Evolutionary conservation across 352 stramenopile species (phyloP).

Genomic region (Elongisporangium senticosum): DNA sequence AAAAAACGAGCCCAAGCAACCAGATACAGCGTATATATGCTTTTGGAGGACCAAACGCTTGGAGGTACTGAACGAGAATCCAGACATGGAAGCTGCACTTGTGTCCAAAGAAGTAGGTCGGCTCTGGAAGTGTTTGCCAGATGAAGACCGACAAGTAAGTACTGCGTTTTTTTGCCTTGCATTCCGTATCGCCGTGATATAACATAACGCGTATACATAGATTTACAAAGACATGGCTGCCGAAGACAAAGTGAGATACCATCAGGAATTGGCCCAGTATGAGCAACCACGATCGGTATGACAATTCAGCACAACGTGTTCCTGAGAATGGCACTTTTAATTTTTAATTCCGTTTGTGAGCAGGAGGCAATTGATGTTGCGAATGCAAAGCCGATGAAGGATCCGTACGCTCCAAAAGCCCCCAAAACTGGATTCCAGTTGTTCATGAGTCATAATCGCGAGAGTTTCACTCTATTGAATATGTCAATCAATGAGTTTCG

Average conservation of each 20-base stretch:
- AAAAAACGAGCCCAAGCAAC: constrained; percentile 35
- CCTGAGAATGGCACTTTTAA: not conserved
- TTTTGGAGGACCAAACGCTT: constrained; percentile 47
- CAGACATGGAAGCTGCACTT: constrained; percentile 25
- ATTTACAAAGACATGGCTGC: constrained; percentile 44
- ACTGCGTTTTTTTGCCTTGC: not conserved
- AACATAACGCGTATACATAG: constrained; percentile 2
- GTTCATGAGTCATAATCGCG: constrained; percentile 51
- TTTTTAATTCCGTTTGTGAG: not conserved
- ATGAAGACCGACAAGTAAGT: constrained; percentile 26
- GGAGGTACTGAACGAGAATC: constrained; percentile 34
- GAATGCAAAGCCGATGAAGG: constrained; percentile 17
- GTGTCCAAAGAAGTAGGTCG: constrained; percentile 48
- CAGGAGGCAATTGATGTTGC: not conserved
- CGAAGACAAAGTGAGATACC: constrained; percentile 43
- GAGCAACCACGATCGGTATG: constrained; percentile 15
- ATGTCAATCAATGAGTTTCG: constrained; percentile 55
- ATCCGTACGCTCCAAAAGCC: constrained; percentile 32
- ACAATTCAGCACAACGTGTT: not conserved
- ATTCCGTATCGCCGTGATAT: too few relatives aligned
- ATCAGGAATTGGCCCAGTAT: constrained; percentile 39
- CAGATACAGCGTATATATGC: constrained; percentile 61
- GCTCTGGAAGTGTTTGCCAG: constrained; percentile 37
- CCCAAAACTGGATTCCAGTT: constrained; percentile 56
- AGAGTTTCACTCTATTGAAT: constrained; percentile 42